A percentile compares a stretch with the other conserved stretches of the same genome.
phyloP scores from a whole-genome alignment of 2,329 filamentous ascomycete species.

The Setomelanomma holmii region DNA sequence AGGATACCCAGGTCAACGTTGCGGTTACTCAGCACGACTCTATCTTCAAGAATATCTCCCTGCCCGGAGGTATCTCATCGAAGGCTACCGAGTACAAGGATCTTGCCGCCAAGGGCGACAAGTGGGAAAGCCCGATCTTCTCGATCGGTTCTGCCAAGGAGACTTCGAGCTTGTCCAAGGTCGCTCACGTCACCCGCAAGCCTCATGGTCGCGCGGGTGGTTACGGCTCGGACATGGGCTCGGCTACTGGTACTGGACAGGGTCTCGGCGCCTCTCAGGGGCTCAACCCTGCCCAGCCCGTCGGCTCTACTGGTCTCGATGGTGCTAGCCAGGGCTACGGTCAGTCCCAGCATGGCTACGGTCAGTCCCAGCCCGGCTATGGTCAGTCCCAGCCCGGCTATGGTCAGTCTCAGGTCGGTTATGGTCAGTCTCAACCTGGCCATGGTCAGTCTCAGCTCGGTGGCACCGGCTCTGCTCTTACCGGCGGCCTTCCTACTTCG shows the following conservation, averaged over 20 bases:
- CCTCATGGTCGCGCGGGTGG: constrained; percentile 57
- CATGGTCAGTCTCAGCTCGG: neutral
- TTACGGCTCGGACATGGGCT: constrained; percentile 26
- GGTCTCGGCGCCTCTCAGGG: constrained; percentile 23
- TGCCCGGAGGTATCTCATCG: constrained; percentile 87
- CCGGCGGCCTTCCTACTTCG: constrained; percentile 20
- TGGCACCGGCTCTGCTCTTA: constrained; percentile 21
- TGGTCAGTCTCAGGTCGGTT: constrained; percentile 3
- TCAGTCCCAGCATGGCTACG: constrained; percentile 13
- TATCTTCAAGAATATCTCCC: constrained; percentile 85
- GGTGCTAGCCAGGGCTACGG: constrained; percentile 16
- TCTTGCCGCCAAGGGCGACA: constrained; percentile 83
- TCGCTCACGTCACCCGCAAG: constrained; percentile 64
- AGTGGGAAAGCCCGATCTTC: constrained; percentile 96
- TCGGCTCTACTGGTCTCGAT: constrained; percentile 1
- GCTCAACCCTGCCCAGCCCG: constrained; percentile 15
- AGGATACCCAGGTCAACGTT: constrained; percentile 79
- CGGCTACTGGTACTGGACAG: constrained; percentile 18
- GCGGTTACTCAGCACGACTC: constrained; percentile 88
- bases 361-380: constrained; percentile 12
- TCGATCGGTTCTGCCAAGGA: constrained; percentile 79
- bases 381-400: constrained; percentile 14
- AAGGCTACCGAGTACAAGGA: constrained; percentile 96
- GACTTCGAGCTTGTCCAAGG: constrained; percentile 72
- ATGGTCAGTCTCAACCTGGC: neutral